Conservation (phyloP, 2,329 filamentous ascomycete genomes). For the Cercospora beticola region DNA sequence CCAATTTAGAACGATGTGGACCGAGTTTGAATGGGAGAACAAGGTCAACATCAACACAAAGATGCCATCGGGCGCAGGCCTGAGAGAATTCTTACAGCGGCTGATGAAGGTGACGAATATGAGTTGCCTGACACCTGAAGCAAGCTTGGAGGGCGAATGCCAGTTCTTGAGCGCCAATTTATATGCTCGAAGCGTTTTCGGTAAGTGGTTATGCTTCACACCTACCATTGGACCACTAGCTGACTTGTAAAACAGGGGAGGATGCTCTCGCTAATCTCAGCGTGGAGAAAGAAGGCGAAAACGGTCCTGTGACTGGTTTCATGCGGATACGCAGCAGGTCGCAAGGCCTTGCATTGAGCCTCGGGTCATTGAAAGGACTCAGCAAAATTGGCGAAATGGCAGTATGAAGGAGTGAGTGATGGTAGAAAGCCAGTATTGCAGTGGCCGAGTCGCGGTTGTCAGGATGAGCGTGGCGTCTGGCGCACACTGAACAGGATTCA, state of each 20-base stretch:
- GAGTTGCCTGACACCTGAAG: constrained; percentile 95
- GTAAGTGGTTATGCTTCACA: constrained; percentile 60
- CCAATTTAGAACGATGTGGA: constrained; percentile 99
- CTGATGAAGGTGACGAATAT: constrained; percentile 98
- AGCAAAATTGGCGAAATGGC: constrained; percentile 61
- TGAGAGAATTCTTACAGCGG: constrained; percentile 88
- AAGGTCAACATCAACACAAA: constrained; percentile 99
- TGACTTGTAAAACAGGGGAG: constrained; percentile 65
- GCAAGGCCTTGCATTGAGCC: constrained; percentile 87
- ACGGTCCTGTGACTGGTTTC: constrained; percentile 94
- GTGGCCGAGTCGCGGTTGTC: neutral
- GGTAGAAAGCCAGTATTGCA: neutral
- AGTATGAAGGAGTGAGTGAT: constrained; percentile 5
- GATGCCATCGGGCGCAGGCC: constrained; percentile 66
- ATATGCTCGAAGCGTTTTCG: constrained; percentile 95
- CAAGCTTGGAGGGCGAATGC: constrained; percentile 93
- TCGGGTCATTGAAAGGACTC: constrained; percentile 91
- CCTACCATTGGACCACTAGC: constrained; percentile 8
- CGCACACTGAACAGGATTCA: neutral
- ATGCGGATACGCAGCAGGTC: constrained; percentile 96
- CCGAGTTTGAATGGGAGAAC: constrained; percentile 99
- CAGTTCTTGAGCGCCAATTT: constrained; percentile 97
- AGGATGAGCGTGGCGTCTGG: constrained; percentile 4
- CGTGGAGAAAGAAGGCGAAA: constrained; percentile 94
- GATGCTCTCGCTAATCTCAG: constrained; percentile 95